Conservation (phyloP, 2,329 filamentous ascomycete species). For the Fusarium falciforme region DNA sequence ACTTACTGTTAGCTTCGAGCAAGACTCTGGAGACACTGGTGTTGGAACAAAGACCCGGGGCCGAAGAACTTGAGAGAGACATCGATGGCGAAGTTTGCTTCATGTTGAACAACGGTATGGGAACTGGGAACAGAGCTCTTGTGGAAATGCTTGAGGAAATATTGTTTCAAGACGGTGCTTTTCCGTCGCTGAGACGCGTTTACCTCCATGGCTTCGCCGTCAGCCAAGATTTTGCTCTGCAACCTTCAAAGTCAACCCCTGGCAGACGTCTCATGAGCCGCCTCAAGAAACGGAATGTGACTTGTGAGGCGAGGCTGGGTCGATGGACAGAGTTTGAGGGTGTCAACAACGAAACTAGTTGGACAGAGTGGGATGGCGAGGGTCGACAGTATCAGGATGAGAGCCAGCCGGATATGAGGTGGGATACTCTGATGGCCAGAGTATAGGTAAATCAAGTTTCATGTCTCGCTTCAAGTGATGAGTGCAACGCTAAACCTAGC, state of each 20-base stretch:
- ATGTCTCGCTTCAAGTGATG: not conserved
- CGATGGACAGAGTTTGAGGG: not conserved
- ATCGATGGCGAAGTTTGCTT: slow-evolving; percentile 18
- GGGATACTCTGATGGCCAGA: not conserved
- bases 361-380: not conserved
- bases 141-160: not conserved
- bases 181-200: not conserved
- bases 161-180: not conserved
- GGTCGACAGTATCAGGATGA: not conserved
- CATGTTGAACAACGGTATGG: not conserved
- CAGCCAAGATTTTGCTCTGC: not conserved
- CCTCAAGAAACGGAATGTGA: not conserved
- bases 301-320: not conserved
- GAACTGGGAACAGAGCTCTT: not conserved
- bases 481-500: not conserved
- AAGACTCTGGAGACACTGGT: slow-evolving; percentile 18
- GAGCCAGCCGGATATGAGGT: not conserved
- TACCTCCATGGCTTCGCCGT: slow-evolving; percentile 14
- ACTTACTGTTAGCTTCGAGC: not conserved
- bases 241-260: not conserved
- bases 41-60: slow-evolving; percentile 22
- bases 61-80: slow-evolving; percentile 13
- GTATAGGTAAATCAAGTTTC: not conserved
- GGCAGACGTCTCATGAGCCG: not conserved
- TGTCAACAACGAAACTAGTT: not conserved